A percentile compares a stretch with the other conserved stretches of the same genome.
Evolutionary conservation across 2,329 filamentous ascomycete genomes (phyloP).

Genomic region (Elsinoe necatrix): DNA sequence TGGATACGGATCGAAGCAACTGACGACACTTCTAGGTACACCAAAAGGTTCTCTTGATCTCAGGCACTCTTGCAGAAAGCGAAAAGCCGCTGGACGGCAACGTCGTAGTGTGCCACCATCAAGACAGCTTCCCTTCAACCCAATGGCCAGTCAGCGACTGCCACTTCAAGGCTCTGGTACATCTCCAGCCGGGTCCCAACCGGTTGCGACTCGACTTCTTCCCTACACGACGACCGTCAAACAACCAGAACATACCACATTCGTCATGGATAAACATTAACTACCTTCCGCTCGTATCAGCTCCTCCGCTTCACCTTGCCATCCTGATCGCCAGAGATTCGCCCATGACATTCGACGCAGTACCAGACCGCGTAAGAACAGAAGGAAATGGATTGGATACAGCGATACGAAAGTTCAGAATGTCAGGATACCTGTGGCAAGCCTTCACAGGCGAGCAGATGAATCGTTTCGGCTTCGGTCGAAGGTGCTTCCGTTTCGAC

Average conservation of each 20-base stretch:
- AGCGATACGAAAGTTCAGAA: conserved; percentile 82
- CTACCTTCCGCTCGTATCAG: conserved; percentile 69
- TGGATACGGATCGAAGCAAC: not conserved
- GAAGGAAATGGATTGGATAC: conserved; percentile 76
- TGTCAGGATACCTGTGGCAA: conserved; percentile 95
- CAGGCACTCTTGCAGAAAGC: conserved; percentile 71
- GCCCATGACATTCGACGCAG: conserved; percentile 72
- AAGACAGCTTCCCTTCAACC: conserved; percentile 75
- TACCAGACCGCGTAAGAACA: conserved; percentile 62
- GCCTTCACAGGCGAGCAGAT: conserved; percentile 96
- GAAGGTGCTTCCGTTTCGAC: conserved; percentile 81
- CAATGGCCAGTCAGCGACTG: conserved; percentile 83
- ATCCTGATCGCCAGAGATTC: conserved; percentile 86
- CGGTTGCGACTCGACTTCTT: conserved; percentile 75
- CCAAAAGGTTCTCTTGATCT: conserved; percentile 77
- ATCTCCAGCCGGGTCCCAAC: conserved; percentile 87
- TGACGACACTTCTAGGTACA: conserved; percentile 55
- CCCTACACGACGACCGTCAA: conserved; percentile 16
- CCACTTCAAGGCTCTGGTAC: conserved; percentile 83
- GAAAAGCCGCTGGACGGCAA: conserved; percentile 66
- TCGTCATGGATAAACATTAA: conserved; percentile 74
- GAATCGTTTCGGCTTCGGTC: conserved; percentile 77
- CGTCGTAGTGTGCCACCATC: conserved; percentile 69
- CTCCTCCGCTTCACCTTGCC: conserved; percentile 80
- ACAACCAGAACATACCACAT: conserved; percentile 72